Evolutionary conservation across 768 basidiomycete species (phyloP).

Genomic region (Boletus rex-veris): DNA sequence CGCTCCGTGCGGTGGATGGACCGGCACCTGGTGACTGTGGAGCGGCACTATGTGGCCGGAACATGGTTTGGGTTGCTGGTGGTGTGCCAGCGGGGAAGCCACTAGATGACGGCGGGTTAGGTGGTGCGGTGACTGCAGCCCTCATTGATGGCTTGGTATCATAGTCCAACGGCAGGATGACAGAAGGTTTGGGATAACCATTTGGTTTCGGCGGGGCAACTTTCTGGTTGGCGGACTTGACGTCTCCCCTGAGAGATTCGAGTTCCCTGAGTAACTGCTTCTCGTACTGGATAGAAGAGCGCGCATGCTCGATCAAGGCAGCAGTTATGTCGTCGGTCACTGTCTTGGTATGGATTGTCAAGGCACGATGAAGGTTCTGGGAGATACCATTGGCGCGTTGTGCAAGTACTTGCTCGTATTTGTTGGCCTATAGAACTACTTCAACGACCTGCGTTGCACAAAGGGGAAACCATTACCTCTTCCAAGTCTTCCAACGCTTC

Average conservation of each 20-base stretch:
- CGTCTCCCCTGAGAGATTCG: constrained; percentile 76
- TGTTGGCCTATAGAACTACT: constrained; percentile 62
- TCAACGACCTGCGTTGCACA: constrained; percentile 5
- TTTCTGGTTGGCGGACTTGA: constrained; percentile 65
- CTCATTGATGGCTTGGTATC: constrained; percentile 35
- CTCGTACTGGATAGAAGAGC: constrained; percentile 90
- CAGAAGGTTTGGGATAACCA: constrained; percentile 55
- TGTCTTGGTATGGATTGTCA: constrained; percentile 78
- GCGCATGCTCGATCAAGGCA: constrained; percentile 88
- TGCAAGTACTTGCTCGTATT: constrained; percentile 82
- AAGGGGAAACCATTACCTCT: constrained; percentile 53
- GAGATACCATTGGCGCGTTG: constrained; percentile 91
- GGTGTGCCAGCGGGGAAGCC: constrained; percentile 18
- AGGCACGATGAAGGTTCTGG: constrained; percentile 83
- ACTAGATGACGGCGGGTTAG: constrained; percentile 19
- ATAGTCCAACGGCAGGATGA: constrained; percentile 65
- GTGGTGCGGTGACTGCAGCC: constrained; percentile 19
- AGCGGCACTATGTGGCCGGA: constrained; percentile 31
- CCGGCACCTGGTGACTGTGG: constrained; percentile 56
- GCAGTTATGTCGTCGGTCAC: constrained; percentile 90
- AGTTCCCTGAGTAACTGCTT: constrained; percentile 83
- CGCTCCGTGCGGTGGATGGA: constrained; percentile 39
- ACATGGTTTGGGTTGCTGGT: constrained; percentile 18
- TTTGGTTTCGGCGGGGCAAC: constrained; percentile 43
- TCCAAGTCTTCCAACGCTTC: constrained; percentile 91